Conservation (phyloP, 148 eudicot species). For the Persicaria maculosa region DNA sequence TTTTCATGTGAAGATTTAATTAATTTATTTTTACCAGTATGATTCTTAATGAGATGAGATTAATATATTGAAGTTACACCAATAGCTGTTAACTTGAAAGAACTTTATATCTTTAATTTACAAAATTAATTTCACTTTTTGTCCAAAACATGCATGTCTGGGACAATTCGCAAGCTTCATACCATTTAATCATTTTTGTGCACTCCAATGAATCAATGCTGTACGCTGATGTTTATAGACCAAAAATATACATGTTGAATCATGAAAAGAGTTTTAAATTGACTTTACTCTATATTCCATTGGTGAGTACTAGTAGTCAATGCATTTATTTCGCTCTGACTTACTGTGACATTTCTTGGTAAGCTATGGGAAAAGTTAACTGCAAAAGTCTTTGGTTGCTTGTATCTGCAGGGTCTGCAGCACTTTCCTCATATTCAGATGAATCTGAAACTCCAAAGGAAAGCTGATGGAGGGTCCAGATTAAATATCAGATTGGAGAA, state of each 20-base stretch:
- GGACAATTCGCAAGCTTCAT: not conserved
- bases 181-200: too few species aligned
- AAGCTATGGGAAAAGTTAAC: not conserved
- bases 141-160: not conserved
- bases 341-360: not conserved
- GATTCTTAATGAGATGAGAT: not conserved
- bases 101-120: not conserved
- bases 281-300: not conserved
- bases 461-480: constrained; percentile 25
- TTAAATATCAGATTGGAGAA: constrained; percentile 62
- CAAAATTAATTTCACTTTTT: not conserved
- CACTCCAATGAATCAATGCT: too few species aligned
- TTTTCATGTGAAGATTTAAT: not conserved
- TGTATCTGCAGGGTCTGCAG: constrained; percentile 55
- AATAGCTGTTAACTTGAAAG: not conserved
- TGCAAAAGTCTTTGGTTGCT: constrained; percentile 2
- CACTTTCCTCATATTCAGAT: constrained; percentile 70
- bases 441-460: constrained; percentile 47
- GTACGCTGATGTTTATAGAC: too few species aligned
- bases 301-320: not conserved
- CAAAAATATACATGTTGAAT: not conserved
- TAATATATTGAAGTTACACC: not conserved
- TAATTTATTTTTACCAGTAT: not conserved
- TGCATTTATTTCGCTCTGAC: not conserved
- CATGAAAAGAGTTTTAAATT: not conserved